Conservation (phyloP, 306 rosid genomes). For the Cajanus cajan region DNA sequence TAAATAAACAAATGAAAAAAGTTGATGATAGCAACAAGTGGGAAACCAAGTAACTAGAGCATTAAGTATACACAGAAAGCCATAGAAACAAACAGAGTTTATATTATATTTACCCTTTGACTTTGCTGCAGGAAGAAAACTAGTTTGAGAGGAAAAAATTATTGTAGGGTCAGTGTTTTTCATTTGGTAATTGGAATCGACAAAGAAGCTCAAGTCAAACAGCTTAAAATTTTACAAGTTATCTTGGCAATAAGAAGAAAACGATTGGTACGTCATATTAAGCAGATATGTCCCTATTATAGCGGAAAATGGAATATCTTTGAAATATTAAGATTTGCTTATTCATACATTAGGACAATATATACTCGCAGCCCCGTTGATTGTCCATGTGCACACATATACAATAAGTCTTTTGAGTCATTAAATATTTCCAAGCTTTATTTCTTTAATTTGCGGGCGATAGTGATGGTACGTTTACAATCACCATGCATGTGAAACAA, state of each 20-base stretch:
- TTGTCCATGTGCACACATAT: constrained; percentile 51
- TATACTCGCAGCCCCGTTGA: neutral
- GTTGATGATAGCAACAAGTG: neutral
- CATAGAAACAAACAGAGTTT: neutral
- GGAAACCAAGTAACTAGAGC: neutral
- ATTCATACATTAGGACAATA: constrained; percentile 34
- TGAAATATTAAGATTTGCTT: constrained; percentile 5
- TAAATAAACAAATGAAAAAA: neutral
- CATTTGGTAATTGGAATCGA: neutral
- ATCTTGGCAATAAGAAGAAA: constrained; percentile 17
- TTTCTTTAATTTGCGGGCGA: constrained; percentile 22
- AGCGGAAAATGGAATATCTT: constrained; percentile 22
- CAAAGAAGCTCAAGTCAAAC: constrained; percentile 21
- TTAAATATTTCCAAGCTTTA: constrained; percentile 32
- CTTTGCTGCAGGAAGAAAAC: constrained; percentile 9
- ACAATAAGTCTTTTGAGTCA: constrained; percentile 34
- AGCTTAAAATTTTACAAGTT: constrained; percentile 23
- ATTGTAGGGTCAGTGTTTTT: constrained; percentile 19
- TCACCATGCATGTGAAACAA: constrained; percentile 60
- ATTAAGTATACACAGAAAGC: neutral
- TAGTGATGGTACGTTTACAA: constrained; percentile 28
- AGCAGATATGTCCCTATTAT: constrained; percentile 23
- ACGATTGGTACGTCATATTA: neutral
- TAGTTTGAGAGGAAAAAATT: constrained; percentile 5
- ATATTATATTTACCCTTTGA: neutral